phyloP scores from a whole-genome alignment of 441 rosid species.

The Erodium moschatum region DNA sequence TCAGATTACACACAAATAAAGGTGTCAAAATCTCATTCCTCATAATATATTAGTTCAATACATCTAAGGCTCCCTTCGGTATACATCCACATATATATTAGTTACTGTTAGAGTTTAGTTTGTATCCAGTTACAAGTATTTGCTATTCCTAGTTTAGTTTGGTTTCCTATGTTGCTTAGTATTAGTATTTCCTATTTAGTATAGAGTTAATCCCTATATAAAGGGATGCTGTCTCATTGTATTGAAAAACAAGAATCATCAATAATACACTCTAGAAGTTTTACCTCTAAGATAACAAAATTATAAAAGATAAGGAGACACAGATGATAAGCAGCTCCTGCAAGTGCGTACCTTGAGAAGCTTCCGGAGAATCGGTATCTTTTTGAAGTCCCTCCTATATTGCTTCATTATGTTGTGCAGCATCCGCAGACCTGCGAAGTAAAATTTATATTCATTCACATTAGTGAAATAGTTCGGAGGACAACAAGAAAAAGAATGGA shows the following conservation, averaged over 20 bases:
- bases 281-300: no score
- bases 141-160: no score
- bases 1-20: neutral
- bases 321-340: slow-evolving; percentile 8
- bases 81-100: no score
- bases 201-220: no score
- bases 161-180: no score
- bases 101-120: neutral
- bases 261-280: no score
- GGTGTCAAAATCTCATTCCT: neutral
- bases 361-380: slow-evolving; percentile 92
- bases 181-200: no score
- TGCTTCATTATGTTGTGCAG: slow-evolving; percentile 92
- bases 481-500: neutral
- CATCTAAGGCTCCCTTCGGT: no score
- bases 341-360: slow-evolving; percentile 66
- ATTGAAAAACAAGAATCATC: no score
- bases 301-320: neutral
- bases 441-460: slow-evolving; percentile 18
- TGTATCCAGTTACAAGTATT: no score
- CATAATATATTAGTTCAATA: no score
- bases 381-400: slow-evolving; percentile 79
- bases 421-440: slow-evolving; percentile 75
- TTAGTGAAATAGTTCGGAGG: neutral
- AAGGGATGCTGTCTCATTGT: no score